Base-by-base conservation (phyloP, 1,139 yeast species). In the Pneumocystis carinii region DNA sequence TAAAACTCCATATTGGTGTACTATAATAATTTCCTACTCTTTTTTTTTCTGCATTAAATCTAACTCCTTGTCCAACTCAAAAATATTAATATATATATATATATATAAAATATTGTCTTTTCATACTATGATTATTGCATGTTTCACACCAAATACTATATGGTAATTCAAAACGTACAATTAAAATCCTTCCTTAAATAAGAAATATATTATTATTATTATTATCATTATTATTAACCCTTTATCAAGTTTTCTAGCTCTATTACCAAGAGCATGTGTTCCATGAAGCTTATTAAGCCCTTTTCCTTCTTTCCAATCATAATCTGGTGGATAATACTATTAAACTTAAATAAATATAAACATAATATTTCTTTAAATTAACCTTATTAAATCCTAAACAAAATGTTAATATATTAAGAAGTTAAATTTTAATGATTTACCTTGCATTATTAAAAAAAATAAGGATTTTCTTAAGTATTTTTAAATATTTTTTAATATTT, bases 151-250 rank as follows among this genome's bases (percentile, higher is more conserved):
- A 66, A 14, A 73, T 66, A 63, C 69, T 69, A 59, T 69, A 70
- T 2, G 76, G 76, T 12, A 72, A 68, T 60, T 72, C 76, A 64
- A 73, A 74, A 38, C 76, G 67, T 19, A 73, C 74, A 2, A 68
- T 67, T 48, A 69, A 62, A 15, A 69, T 71, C 7, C 64, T 61
- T 32, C 14, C 10, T 39, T 24, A 12, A 14, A 24, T 24, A 48
- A 19, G 8, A 27, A 58, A 42, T 27, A 32, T 39, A n/a, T 24
- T 38, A 15, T n/a, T n/a, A n/a, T n/a, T n/a, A n/a, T n/a, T n/a
- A n/a, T n/a, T n/a, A n/a, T n/a, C n/a, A n/a, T n/a, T n/a, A n/a
- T n/a, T n/a, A n/a, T n/a, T n/a, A n/a, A n/a, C 67, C 73, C 73
- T 62, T 67, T 67, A n/a, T 65, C 66, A n/a, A 67, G 58, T 63